phyloP scores from a whole-genome alignment of 2,329 filamentous ascomycete genomes.

The Massarina eburnea region DNA sequence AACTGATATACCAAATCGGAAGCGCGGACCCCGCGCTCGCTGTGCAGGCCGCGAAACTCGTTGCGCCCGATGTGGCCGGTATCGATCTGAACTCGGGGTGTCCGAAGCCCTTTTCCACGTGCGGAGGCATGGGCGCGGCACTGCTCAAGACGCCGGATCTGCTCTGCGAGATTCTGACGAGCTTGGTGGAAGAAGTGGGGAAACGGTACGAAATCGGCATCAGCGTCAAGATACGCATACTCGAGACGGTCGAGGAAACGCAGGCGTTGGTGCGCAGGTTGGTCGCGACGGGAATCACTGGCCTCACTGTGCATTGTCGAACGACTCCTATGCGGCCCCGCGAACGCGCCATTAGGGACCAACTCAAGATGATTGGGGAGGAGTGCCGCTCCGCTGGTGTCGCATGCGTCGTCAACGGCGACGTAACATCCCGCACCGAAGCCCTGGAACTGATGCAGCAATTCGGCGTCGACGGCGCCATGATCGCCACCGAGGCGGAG shows the following conservation, averaged over 20 bases:
- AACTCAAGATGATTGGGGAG: slow-evolving; percentile 79
- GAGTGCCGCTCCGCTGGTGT: slow-evolving; percentile 84
- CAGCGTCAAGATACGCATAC: slow-evolving; percentile 91
- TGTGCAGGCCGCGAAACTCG: slow-evolving; percentile 78
- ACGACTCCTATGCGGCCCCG: slow-evolving; percentile 94
- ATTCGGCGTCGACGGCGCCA: slow-evolving; percentile 87
- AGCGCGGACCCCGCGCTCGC: slow-evolving; percentile 81
- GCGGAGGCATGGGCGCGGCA: slow-evolving; percentile 93
- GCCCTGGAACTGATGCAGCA: slow-evolving; percentile 71
- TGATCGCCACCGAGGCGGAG: slow-evolving; percentile 95
- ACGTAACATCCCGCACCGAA: slow-evolving; percentile 75
- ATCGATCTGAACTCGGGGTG: slow-evolving; percentile 99
- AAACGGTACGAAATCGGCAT: slow-evolving; percentile 84
- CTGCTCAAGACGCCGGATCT: slow-evolving; percentile 82
- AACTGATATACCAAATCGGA: slow-evolving; percentile 88
- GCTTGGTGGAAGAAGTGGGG: slow-evolving; percentile 76
- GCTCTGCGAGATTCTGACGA: slow-evolving; percentile 78
- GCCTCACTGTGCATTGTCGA: slow-evolving; percentile 90
- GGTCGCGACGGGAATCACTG: slow-evolving; percentile 85
- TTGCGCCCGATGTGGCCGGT: slow-evolving; percentile 84
- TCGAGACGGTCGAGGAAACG: slow-evolving; percentile 76
- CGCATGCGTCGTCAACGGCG: slow-evolving; percentile 93
- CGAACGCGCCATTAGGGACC: slow-evolving; percentile 81
- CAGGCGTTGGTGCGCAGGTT: slow-evolving; percentile 75
- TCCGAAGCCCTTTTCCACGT: slow-evolving; percentile 93